Conservation (phyloP, 768 basidiomycete genomes). For the Suillus fuscotomentosus region DNA sequence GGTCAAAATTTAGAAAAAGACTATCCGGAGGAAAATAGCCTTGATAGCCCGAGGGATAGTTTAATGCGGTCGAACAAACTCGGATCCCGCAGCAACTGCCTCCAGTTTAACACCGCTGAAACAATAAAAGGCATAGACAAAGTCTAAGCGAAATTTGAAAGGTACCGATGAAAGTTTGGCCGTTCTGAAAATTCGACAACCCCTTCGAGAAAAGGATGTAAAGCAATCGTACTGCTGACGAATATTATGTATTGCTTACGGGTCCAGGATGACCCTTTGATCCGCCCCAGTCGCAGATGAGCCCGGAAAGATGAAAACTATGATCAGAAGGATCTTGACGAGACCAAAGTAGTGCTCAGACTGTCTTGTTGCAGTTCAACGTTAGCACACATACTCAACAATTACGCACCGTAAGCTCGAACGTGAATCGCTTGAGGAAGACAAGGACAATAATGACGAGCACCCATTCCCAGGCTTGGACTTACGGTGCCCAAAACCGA, state of each 20-base stretch:
- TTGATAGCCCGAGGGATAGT: conserved; percentile 64
- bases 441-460: conserved; percentile 54
- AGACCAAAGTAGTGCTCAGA: conserved; percentile 61
- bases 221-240: background rate
- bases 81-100: conserved; percentile 70
- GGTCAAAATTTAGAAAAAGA: conserved; percentile 63
- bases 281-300: conserved; percentile 63
- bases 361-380: conserved; percentile 40
- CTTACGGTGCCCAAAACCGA: conserved; percentile 45
- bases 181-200: too few relatives aligned
- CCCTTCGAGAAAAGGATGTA: conserved; percentile 23
- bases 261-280: conserved; percentile 57
- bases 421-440: conserved; percentile 58
- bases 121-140: conserved; percentile 43
- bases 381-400: background rate
- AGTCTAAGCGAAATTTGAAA: too few relatives aligned
- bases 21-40: conserved; percentile 64
- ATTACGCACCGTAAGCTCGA: conserved; percentile 48
- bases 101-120: conserved; percentile 71
- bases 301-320: conserved; percentile 61
- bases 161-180: too few relatives aligned
- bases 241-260: conserved; percentile 29
- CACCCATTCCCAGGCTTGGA: conserved; percentile 57
- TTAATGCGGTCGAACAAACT: conserved; percentile 61
- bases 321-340: conserved; percentile 61